Percentiles rank a stretch among this genome's conserved stretches.
Evolutionary conservation across 2,329 filamentous ascomycete species (phyloP).

Genomic region (Diaporthe helianthi): DNA sequence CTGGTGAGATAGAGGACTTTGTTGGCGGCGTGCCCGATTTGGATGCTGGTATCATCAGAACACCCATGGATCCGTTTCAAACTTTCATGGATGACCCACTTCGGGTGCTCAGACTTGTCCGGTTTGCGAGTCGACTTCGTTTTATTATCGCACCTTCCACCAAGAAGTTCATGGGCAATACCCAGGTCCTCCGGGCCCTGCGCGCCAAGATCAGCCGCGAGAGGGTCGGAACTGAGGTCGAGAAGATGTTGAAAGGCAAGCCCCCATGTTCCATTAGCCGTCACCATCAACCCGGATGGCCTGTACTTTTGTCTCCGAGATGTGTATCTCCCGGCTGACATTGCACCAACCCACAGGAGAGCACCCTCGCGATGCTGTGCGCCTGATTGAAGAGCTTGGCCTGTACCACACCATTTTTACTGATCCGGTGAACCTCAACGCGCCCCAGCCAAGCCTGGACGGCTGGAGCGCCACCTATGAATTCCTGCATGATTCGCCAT

Average conservation of each 20-base stretch:
- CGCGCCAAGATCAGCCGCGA: conserved; percentile 90
- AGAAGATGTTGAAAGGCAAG: conserved; percentile 85
- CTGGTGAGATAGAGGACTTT: conserved; percentile 81
- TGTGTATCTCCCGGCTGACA: conserved; percentile 5
- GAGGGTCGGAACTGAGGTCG: conserved; percentile 83
- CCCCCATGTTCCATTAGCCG: neutral
- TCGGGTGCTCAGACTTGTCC: conserved; percentile 82
- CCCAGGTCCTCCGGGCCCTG: conserved; percentile 80
- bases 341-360: conserved; percentile 50
- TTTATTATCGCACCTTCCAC: conserved; percentile 79
- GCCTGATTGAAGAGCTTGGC: conserved; percentile 69
- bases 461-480: conserved; percentile 71
- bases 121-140: conserved; percentile 84
- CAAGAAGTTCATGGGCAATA: conserved; percentile 76
- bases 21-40: conserved; percentile 82
- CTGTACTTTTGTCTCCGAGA: neutral
- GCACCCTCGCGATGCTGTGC: conserved; percentile 66
- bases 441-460: conserved; percentile 61
- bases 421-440: conserved; percentile 63
- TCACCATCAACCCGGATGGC: neutral
- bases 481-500: conserved; percentile 54
- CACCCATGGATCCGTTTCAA: conserved; percentile 84
- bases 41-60: conserved; percentile 75
- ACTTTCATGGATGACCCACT: conserved; percentile 96
- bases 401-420: conserved; percentile 79